Evolutionary conservation across 139 green algal species (phyloP), one percentile per base, ranked within the genome.

Genomic region (Micromonas pusilla): DNA sequence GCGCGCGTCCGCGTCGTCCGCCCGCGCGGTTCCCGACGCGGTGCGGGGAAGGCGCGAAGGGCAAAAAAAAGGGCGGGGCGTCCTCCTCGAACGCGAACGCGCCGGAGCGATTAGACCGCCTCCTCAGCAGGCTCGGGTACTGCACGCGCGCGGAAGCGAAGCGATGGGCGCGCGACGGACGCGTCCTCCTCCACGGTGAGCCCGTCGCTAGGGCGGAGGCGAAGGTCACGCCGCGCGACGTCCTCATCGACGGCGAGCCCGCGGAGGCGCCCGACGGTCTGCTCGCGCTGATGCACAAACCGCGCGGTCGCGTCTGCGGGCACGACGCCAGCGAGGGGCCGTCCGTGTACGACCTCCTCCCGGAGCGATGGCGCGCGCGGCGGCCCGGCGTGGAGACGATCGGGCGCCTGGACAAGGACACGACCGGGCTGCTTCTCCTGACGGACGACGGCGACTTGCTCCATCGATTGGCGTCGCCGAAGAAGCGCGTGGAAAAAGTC

Each of bases 391-490:
- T 91, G 25, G 85, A 82, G 2, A 57, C 78, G 25, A 80, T 91
- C 25, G 88, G 88, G 0, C 81, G 88, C 0, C 82, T 92, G 38
- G 88, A 92, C 76, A 91, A 91, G 79, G 85, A 89, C 19, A 92
- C 86, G 1, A 86, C 70, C n/a, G 88, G 88, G 0, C 80, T 92
- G 80, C 79, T 92, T 70, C 79, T 92, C 54, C 60, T 92, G 9
- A 92, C 86, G 20, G 83, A 89, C 76, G 88, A 91, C 57, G 88
- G 88, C 1, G 26, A 20, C n/a, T 4, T 75, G 1, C 32, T 37
- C 6, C 68, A 75, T 36, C 19, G 34, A 5, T 62, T 63, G 21
- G 62, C 68, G 34, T 75, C 68, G 37, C 65, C 65, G 30, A 72
- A 72, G 33, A 75, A 75, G 53, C 25, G 62, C 9, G 37, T 75